A percentile compares a stretch with the other conserved stretches of the same genome.
Conservation (phyloP, 441 rosid species). For the Gossypium trilobum region DNA sequence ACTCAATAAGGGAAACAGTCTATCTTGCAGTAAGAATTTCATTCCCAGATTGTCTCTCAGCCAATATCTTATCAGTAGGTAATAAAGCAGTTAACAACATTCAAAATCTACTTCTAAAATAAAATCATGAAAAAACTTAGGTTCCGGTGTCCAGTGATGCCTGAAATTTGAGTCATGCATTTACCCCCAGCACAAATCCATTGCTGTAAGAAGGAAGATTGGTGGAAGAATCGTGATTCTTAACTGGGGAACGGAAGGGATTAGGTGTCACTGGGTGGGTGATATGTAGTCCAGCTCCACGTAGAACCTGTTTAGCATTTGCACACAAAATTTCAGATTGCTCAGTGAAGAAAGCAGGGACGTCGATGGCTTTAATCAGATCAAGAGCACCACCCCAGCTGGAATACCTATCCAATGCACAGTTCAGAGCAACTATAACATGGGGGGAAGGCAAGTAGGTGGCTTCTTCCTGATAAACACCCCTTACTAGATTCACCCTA, state of each 20-base stretch:
- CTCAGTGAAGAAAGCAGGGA: conserved; percentile 40
- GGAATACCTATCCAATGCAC: conserved; percentile 26
- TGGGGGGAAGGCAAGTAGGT: conserved; percentile 36
- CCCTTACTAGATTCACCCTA: conserved; percentile 38
- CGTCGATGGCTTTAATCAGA: conserved; percentile 23
- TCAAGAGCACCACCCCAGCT: conserved; percentile 40
- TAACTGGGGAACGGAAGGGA: conserved; percentile 37
- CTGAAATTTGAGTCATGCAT: conserved; percentile 19
- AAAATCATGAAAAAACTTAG: background rate
- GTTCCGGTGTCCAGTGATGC: background rate
- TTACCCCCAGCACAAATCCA: conserved; percentile 38
- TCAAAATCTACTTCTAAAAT: background rate
- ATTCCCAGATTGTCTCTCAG: background rate
- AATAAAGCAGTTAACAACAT: background rate
- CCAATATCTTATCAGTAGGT: background rate
- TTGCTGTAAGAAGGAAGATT: conserved; percentile 42
- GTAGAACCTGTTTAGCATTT: conserved; percentile 35
- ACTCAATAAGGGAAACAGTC: conserved; percentile 1
- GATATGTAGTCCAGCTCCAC: conserved; percentile 37
- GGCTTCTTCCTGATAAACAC: conserved; percentile 41
- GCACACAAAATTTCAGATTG: conserved; percentile 34
- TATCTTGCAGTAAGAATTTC: background rate
- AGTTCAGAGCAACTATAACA: conserved; percentile 30
- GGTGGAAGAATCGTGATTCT: conserved; percentile 23
- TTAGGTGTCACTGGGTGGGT: conserved; percentile 40